A percentile compares a stretch with the other conserved stretches of the same genome.
Conservation (phyloP, 495 filamentous ascomycete genomes). For the Lasiosphaeriaceae sp. region DNA sequence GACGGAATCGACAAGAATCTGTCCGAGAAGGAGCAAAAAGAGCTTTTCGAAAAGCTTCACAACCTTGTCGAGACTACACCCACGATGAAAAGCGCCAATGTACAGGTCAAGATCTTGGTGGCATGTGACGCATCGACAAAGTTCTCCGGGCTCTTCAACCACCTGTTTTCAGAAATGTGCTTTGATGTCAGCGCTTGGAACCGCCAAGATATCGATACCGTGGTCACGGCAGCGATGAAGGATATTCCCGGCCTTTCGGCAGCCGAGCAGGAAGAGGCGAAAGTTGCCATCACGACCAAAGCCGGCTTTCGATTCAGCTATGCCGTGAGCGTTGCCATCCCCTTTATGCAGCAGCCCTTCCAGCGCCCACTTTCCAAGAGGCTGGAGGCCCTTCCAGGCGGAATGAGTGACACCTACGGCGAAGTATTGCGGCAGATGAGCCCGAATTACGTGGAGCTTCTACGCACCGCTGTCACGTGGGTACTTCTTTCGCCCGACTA, state of each 20-base stretch:
- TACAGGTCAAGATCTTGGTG: slow-evolving; percentile 13
- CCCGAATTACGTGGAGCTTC: slow-evolving; percentile 23
- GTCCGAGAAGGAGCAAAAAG: slow-evolving; percentile 13
- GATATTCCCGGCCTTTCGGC: slow-evolving; percentile 12
- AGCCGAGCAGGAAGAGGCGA: slow-evolving; percentile 19
- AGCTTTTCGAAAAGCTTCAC: slow-evolving; percentile 11
- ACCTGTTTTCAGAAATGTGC: background rate
- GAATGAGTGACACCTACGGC: slow-evolving; percentile 15
- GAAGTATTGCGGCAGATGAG: slow-evolving; percentile 19
- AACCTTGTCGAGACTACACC: background rate
- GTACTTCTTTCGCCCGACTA: slow-evolving; percentile 5
- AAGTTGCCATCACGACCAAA: slow-evolving; percentile 13
- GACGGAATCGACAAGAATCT: slow-evolving; percentile 18
- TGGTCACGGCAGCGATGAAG: slow-evolving; percentile 11
- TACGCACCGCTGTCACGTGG: slow-evolving; percentile 24
- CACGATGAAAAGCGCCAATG: background rate
- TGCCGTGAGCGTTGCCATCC: slow-evolving; percentile 16
- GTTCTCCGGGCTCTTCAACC: slow-evolving; percentile 2
- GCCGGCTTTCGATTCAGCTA: slow-evolving; percentile 20
- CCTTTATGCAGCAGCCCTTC: slow-evolving; percentile 23
- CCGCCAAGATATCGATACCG: slow-evolving; percentile 8
- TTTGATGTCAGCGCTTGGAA: slow-evolving; percentile 13
- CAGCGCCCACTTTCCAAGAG: slow-evolving; percentile 20
- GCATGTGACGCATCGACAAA: slow-evolving; percentile 8
- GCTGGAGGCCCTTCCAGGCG: slow-evolving; percentile 17